phyloP scores from a whole-genome alignment of 2,329 filamentous ascomycete species.

The Rugonectria rugulosa region DNA sequence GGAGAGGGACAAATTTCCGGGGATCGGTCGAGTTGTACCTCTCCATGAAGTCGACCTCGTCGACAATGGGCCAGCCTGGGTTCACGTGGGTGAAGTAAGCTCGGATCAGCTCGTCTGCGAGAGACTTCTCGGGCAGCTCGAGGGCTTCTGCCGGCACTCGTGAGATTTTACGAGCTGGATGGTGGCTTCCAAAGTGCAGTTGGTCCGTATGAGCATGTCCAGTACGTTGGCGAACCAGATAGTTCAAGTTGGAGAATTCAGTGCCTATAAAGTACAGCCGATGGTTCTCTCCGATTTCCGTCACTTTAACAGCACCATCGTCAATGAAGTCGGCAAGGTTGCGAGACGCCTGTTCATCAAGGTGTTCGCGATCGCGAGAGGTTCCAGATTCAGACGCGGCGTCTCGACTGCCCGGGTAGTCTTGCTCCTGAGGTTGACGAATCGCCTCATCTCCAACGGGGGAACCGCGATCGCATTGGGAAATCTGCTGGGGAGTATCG shows the following conservation, averaged over 20 bases:
- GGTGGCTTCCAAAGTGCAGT: conserved; percentile 46
- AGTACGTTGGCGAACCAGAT: conserved; percentile 58
- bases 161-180: conserved; percentile 48
- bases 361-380: conserved; percentile 39
- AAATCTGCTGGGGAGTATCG: neutral
- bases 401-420: conserved; percentile 10
- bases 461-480: conserved; percentile 9
- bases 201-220: conserved; percentile 31
- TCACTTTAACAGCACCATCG: conserved; percentile 51
- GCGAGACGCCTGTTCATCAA: conserved; percentile 50
- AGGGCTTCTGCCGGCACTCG: conserved; percentile 55
- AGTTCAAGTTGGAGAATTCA: conserved; percentile 63
- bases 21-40: conserved; percentile 56
- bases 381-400: conserved; percentile 19
- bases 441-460: neutral
- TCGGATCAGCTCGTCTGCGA: conserved; percentile 58
- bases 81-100: conserved; percentile 61
- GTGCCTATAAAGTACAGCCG: conserved; percentile 63
- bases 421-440: neutral
- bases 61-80: conserved; percentile 59
- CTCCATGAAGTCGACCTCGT: conserved; percentile 59
- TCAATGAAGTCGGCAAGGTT: conserved; percentile 60
- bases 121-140: conserved; percentile 53
- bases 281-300: conserved; percentile 56
- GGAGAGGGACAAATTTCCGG: conserved; percentile 52